These are phyloP conservation scores for Pseudogymnoascus sp. DNA, from an alignment of 2,329 filamentous ascomycete genomes.

Conservation along the genomic window DNA sequence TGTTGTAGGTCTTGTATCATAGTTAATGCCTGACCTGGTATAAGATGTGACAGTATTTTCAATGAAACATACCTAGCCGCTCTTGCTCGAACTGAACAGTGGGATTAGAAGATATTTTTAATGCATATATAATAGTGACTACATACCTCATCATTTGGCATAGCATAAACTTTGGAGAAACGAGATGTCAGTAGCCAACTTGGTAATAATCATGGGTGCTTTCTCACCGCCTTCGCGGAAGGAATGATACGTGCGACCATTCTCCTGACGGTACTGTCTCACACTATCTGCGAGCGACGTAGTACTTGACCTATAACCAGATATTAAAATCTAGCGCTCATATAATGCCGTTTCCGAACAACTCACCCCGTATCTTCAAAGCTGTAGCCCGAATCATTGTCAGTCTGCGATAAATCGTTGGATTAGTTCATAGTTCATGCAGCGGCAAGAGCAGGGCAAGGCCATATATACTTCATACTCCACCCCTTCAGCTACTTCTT, in stretches of 20 bases:
- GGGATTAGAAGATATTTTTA: neutral
- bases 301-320: constrained; percentile 9
- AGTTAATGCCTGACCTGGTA: neutral
- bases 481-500: neutral
- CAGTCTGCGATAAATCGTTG: neutral
- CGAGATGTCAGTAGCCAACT: neutral
- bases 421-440: neutral
- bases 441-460: neutral
- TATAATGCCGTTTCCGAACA: neutral
- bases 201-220: neutral
- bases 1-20: constrained; percentile 18
- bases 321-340: neutral
- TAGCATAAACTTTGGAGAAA: constrained; percentile 9
- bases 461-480: neutral
- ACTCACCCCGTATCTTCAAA: neutral
- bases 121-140: neutral
- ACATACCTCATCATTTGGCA: constrained; percentile 12
- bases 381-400: neutral
- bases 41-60: neutral
- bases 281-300: constrained; percentile 29
- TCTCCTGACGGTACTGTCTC: constrained; percentile 31
- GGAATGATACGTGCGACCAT: constrained; percentile 34
- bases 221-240: constrained; percentile 17
- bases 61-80: constrained; percentile 8
- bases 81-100: neutral